Percentiles rank a stretch among this genome's conserved stretches.
These are phyloP conservation scores for Quaeritorhiza haematococci DNA, from an alignment of 371 early-diverging fungal genomes.

Conservation along the genomic window DNA sequence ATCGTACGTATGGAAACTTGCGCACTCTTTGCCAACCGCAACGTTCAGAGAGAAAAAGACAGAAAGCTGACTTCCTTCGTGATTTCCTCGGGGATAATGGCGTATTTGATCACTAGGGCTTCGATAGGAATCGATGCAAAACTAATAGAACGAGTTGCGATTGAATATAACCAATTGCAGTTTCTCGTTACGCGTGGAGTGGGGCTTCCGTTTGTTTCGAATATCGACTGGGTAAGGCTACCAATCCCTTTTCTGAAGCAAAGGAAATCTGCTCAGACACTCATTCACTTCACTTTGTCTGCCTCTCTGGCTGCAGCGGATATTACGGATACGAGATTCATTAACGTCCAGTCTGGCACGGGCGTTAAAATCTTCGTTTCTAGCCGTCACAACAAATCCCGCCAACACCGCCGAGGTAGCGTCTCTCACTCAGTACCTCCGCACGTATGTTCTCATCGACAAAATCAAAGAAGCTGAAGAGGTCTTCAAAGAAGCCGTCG, in stretches of 20 bases:
- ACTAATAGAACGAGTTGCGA: slow-evolving; percentile 78
- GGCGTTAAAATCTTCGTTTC: slow-evolving; percentile 29
- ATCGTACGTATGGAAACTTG: too few relatives aligned
- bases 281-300: background rate
- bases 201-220: slow-evolving; percentile 62
- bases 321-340: slow-evolving; percentile 69
- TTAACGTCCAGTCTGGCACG: slow-evolving; percentile 29
- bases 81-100: too few relatives aligned
- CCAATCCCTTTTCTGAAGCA: background rate
- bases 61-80: slow-evolving; percentile 12
- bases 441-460: slow-evolving; percentile 72
- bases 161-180: slow-evolving; percentile 80
- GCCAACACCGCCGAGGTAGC: slow-evolving; percentile 42
- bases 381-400: slow-evolving; percentile 36
- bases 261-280: background rate
- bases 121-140: too few relatives aligned
- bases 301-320: slow-evolving; percentile 41
- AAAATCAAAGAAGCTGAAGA: slow-evolving; percentile 62
- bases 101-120: too few relatives aligned
- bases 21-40: too few relatives aligned
- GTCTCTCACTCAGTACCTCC: slow-evolving; percentile 60
- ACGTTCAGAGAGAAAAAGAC: too few relatives aligned
- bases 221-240: slow-evolving; percentile 65
- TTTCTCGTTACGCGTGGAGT: slow-evolving; percentile 63
- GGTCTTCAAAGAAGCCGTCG: slow-evolving; percentile 58